Conservation (phyloP, 1,139 yeast genomes). For the Taiozyma onychis region DNA sequence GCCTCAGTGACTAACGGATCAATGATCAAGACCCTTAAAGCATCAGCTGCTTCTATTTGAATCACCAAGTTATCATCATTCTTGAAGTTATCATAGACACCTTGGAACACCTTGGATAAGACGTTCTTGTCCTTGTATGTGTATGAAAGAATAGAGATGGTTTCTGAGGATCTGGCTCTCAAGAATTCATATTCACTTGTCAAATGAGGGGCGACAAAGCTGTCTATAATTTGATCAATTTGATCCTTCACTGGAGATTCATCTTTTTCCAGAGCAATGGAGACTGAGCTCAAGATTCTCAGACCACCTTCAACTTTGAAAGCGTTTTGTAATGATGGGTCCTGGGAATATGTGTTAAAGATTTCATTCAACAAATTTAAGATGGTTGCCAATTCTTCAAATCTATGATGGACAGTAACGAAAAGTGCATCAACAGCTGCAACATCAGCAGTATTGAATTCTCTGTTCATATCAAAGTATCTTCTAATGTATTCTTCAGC, state of each 20-base stretch:
- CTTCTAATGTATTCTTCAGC: slow-evolving; percentile 71
- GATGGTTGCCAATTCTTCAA: slow-evolving; percentile 39
- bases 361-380: slow-evolving; percentile 46
- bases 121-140: slow-evolving; percentile 47
- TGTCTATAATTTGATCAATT: slow-evolving; percentile 67
- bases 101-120: slow-evolving; percentile 57
- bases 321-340: slow-evolving; percentile 43
- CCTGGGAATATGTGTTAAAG: slow-evolving; percentile 33
- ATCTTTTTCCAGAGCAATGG: slow-evolving; percentile 42
- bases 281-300: slow-evolving; percentile 69
- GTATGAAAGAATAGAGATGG: slow-evolving; percentile 54
- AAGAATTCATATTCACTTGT: slow-evolving; percentile 65
- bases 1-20: slow-evolving; percentile 66
- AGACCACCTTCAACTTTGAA: slow-evolving; percentile 79
- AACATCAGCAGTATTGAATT: slow-evolving; percentile 68
- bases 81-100: slow-evolving; percentile 34
- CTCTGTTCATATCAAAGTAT: slow-evolving; percentile 64
- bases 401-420: slow-evolving; percentile 39
- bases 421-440: slow-evolving; percentile 77
- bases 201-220: slow-evolving; percentile 60
- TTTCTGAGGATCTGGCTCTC: slow-evolving; percentile 81
- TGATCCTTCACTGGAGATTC: slow-evolving; percentile 51
- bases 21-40: slow-evolving; percentile 71
- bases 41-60: slow-evolving; percentile 82
- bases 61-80: slow-evolving; percentile 54